These are phyloP conservation scores for Talaromyces sp. DNA, from an alignment of 2,329 filamentous ascomycete genomes.

Conservation along the genomic window DNA sequence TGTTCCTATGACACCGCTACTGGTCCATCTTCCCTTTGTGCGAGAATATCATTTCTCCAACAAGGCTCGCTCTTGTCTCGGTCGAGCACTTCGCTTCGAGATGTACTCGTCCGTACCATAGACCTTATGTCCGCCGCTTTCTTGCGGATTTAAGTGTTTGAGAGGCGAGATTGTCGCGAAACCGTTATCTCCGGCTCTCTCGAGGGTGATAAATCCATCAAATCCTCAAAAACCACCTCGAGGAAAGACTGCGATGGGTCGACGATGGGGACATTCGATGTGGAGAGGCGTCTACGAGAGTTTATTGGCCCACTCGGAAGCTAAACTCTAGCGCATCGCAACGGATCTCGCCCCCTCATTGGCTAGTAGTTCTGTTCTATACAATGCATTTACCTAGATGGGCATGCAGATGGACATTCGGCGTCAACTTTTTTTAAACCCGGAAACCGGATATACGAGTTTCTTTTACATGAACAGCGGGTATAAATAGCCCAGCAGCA, in stretches of 20 bases:
- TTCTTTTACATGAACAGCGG: not conserved
- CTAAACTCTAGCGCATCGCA: not conserved
- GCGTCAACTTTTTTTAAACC: not conserved
- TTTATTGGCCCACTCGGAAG: slow-evolving; percentile 4
- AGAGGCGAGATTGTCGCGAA: not conserved
- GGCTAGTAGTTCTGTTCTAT: not conserved
- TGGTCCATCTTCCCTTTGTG: not conserved
- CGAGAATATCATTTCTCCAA: not conserved
- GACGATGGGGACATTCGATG: not conserved
- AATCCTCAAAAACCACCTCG: not conserved
- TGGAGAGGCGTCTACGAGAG: too few species aligned
- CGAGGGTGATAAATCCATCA: not conserved
- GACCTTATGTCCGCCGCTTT: not conserved
- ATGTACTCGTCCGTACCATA: not conserved
- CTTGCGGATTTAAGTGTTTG: not conserved
- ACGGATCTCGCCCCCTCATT: not conserved
- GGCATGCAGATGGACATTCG: too few species aligned
- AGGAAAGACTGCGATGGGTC: not conserved
- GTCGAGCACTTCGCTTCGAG: slow-evolving; percentile 2
- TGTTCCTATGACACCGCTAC: not conserved
- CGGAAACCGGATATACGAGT: not conserved
- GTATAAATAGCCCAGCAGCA: not conserved
- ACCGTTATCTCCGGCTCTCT: not conserved
- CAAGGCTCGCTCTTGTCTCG: slow-evolving; percentile 1
- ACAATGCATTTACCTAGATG: not conserved